A percentile compares a stretch with the other conserved stretches of the same genome.
These are phyloP conservation scores for Ocimum tenuiflorum DNA, from an alignment of 257 asterid genomes.

Conservation along the genomic window DNA sequence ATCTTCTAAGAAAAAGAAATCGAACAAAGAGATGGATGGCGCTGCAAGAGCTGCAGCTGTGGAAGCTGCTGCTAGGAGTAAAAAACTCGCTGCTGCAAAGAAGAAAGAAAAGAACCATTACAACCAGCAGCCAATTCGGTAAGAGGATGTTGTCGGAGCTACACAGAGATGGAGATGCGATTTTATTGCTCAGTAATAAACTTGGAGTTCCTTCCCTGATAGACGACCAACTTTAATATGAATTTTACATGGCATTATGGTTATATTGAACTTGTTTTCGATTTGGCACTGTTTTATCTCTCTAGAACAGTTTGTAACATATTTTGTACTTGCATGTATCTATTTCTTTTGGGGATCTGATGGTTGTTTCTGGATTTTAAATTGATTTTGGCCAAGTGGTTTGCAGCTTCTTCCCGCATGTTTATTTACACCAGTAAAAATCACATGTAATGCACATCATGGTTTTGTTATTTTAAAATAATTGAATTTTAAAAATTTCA, in stretches of 20 bases:
- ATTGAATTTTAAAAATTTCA: no score
- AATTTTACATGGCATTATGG: slow-evolving; percentile 18
- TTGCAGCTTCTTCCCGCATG: no score
- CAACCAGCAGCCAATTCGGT: slow-evolving; percentile 84
- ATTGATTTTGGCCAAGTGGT: no score
- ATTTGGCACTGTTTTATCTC: slow-evolving; percentile 11
- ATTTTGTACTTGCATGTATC: slow-evolving; percentile 22
- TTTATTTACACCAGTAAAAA: no score
- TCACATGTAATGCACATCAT: no score
- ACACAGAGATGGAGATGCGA: slow-evolving; percentile 14
- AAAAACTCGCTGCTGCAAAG: slow-evolving; percentile 84
- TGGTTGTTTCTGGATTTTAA: slow-evolving; percentile 10
- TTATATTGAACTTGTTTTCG: slow-evolving; percentile 12
- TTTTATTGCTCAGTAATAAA: slow-evolving; percentile 27
- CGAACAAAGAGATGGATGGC: slow-evolving; percentile 70
- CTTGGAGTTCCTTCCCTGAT: slow-evolving; percentile 20
- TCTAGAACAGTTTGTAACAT: slow-evolving; percentile 28
- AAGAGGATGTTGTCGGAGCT: slow-evolving; percentile 15
- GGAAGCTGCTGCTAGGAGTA: slow-evolving; percentile 91
- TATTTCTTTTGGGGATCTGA: slow-evolving; percentile 7
- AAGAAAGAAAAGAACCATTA: slow-evolving; percentile 90
- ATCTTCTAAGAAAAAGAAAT: slow-evolving; percentile 69
- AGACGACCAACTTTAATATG: slow-evolving; percentile 10
- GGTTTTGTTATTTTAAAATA: no score
- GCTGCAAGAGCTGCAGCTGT: slow-evolving; percentile 79